Evolutionary conservation across 2,329 filamentous ascomycete genomes (phyloP).

Genomic region (Fusarium mangiferae): DNA sequence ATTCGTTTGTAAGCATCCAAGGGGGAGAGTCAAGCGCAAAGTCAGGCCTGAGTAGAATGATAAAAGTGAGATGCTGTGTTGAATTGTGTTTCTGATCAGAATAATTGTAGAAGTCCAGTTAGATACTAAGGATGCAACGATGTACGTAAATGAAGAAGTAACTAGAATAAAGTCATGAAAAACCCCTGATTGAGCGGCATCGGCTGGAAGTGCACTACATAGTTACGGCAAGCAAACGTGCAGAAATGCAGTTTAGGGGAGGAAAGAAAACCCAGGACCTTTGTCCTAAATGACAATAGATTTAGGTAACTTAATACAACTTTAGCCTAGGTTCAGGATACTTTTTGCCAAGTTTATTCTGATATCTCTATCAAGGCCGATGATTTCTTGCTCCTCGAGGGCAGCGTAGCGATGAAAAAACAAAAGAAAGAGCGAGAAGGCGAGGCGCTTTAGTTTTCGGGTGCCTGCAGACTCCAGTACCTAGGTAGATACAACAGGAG

Average conservation of each 20-base stretch:
- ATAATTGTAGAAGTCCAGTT: neutral
- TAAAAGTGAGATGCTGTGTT: neutral
- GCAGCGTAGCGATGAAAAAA: neutral
- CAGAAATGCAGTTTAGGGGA: neutral
- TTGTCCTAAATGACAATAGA: too few species aligned
- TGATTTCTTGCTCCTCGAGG: too few species aligned
- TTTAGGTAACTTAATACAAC: too few species aligned
- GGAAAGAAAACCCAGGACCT: too few species aligned
- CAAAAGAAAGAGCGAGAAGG: neutral
- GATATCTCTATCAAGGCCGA: too few species aligned
- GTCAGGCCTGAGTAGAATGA: slow-evolving; percentile 19
- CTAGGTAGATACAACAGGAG: neutral
- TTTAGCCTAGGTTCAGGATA: too few species aligned
- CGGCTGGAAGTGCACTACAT: neutral
- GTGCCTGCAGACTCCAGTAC: neutral
- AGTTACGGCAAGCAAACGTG: neutral
- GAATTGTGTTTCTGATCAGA: neutral
- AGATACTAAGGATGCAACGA: neutral
- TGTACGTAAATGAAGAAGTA: neutral
- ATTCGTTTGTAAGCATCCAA: slow-evolving; percentile 1
- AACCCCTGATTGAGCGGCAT: neutral
- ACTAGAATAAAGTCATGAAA: neutral
- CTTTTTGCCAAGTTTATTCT: too few species aligned
- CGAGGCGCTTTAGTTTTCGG: slow-evolving; percentile 9
- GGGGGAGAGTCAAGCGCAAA: slow-evolving; percentile 10